Evolutionary conservation across 768 basidiomycete genomes (phyloP), one percentile per base, ranked within the genome.

Genomic region (Boletellus ananas): DNA sequence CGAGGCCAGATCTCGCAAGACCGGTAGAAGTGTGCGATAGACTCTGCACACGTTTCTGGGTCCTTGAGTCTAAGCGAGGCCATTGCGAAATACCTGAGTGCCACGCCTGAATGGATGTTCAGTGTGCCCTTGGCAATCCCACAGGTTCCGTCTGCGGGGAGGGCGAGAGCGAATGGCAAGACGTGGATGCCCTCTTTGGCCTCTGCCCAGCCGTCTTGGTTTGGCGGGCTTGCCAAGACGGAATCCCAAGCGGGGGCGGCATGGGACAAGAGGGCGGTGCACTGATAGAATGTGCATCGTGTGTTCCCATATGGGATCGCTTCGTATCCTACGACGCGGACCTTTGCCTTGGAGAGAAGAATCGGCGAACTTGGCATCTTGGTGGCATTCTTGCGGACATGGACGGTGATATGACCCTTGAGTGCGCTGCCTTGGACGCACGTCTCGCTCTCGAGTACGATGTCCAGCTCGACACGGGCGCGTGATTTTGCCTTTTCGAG

Each of bases 1-100:
- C 79, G 80, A 1, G 92, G 91, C 80, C 84, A 91, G 25, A 94
- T 72, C 46, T 84, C 81, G 65, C 90, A 85, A 40, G 83, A 72
- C 9, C 93, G 82, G 65, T 94, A 95, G 66, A 94, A 93, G 68
- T 96, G 93, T 4, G 92, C 86, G 31, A 94, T 85, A 3, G 88
- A 90, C 13, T 80, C 76, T 57, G 77, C 77, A 23, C 73, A 71
- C 4, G 79, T 79, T 14, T 74, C 68, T 2, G 79, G 60, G 46
- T 89, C 82, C 65, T 85, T 87, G 50, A 94, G 77, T 67, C 86
- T 87, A 57, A 80, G 84, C 45, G 66, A 90, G 83, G 79, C 80
- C 72, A 94, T 85, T 13, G 81, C 84, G 38, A 94, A 87, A 66
- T 94, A 94, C 49, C 79, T 79, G 21, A 94, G 75, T 11, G 74